Evolutionary conservation across 345 rosid genomes (phyloP).

Genomic region (Dipteronia sinensis): DNA sequence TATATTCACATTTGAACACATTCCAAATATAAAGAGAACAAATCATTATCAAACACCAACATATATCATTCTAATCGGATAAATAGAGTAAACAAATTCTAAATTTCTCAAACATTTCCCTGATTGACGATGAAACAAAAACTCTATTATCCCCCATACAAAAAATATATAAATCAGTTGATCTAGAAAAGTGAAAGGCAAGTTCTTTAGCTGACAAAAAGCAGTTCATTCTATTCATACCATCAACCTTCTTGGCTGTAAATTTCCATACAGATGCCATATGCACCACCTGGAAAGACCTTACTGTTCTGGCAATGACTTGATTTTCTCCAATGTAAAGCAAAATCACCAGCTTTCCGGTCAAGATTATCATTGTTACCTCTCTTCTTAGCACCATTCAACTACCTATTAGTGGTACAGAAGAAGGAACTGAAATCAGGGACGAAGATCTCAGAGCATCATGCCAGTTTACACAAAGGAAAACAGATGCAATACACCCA

Average conservation of each 20-base stretch:
- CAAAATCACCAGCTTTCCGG: not conserved
- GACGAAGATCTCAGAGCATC: not conserved
- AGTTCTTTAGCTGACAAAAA: constrained; percentile 6
- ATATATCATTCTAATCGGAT: not conserved
- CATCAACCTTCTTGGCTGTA: not conserved
- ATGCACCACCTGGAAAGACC: not conserved
- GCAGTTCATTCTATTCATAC: not conserved
- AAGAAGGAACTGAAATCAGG: not conserved
- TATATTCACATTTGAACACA: too few species aligned
- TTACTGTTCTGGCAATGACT: not conserved
- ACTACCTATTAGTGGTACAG: constrained; percentile 7
- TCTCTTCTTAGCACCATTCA: not conserved
- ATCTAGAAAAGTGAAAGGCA: not conserved
- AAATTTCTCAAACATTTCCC: not conserved
- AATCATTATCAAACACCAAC: too few species aligned
- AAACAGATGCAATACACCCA: not conserved
- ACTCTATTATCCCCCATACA: not conserved
- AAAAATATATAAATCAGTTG: not conserved
- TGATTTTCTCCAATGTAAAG: not conserved
- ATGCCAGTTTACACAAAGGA: not conserved
- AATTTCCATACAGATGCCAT: not conserved
- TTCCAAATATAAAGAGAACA: too few species aligned
- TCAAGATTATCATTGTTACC: not conserved
- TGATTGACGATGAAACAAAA: not conserved
- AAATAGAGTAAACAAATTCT: not conserved